phyloP scores from a whole-genome alignment of 352 stramenopile species.

The Globisporangium nodosum region DNA sequence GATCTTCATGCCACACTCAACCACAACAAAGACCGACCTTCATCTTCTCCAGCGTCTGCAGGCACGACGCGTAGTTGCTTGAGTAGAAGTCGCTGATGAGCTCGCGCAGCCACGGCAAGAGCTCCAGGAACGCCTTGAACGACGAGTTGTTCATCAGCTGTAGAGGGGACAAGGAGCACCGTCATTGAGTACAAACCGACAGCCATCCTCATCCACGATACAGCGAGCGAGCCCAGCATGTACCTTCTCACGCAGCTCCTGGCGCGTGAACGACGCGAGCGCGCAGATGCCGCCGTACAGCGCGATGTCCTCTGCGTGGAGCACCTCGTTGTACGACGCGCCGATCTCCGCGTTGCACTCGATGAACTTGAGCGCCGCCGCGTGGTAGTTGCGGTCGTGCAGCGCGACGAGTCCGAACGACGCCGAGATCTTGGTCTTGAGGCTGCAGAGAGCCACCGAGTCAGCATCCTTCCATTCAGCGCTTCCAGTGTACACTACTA shows the following conservation, averaged over 20 bases:
- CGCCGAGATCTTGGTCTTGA: slow-evolving; percentile 80
- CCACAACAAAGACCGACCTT: slow-evolving; percentile 32
- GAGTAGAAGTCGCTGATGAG: slow-evolving; percentile 87
- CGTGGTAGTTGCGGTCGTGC: slow-evolving; percentile 76
- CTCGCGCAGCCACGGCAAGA: slow-evolving; percentile 82
- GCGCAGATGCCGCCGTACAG: slow-evolving; percentile 84
- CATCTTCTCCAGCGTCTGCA: slow-evolving; percentile 69
- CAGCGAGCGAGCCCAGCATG: not conserved
- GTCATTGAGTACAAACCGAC: not conserved
- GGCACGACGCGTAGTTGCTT: slow-evolving; percentile 79
- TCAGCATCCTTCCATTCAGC: not conserved
- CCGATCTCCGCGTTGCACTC: slow-evolving; percentile 79
- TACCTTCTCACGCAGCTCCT: slow-evolving; percentile 76
- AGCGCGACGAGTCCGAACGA: slow-evolving; percentile 76
- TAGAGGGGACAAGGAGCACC: not conserved
- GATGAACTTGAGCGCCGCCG: slow-evolving; percentile 73
- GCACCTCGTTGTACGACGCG: slow-evolving; percentile 72
- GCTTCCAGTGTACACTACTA: not conserved
- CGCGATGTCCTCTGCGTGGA: slow-evolving; percentile 85
- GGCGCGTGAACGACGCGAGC: slow-evolving; percentile 76
- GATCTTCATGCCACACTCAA: too few relatives aligned
- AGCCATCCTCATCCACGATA: too few relatives aligned
- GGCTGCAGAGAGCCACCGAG: slow-evolving; percentile 16
- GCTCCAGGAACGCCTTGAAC: slow-evolving; percentile 87
- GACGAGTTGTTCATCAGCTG: slow-evolving; percentile 83